Conservation (phyloP, 371 early-diverging fungal genomes). For the Apophysomyces ossiformis region DNA sequence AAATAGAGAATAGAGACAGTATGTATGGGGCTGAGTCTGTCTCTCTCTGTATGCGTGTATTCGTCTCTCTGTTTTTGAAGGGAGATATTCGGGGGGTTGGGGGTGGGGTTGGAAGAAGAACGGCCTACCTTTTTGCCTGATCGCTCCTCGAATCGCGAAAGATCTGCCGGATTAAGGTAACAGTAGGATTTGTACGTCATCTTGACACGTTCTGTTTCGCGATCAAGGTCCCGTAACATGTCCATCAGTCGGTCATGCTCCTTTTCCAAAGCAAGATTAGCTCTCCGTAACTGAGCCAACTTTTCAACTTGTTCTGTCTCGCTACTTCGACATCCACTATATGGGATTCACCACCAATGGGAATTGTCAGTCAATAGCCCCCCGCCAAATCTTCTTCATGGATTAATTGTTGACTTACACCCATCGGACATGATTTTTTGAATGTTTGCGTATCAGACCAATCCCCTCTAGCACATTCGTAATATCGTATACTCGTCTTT, state of each 20-base stretch:
- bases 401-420: slow-evolving; percentile 40
- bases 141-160: slow-evolving; percentile 30
- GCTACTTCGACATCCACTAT: not conserved
- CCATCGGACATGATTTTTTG: slow-evolving; percentile 73
- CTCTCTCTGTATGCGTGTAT: too few relatives aligned
- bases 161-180: slow-evolving; percentile 42
- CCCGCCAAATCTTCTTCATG: not conserved
- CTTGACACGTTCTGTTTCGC: slow-evolving; percentile 36
- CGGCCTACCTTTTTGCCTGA: not conserved
- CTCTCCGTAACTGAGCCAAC: slow-evolving; percentile 25
- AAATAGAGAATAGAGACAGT: too few relatives aligned
- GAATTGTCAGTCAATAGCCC: not conserved
- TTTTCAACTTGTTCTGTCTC: slow-evolving; percentile 27
- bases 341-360: not conserved
- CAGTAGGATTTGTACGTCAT: slow-evolving; percentile 33
- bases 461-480: slow-evolving; percentile 78
- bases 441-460: slow-evolving; percentile 64
- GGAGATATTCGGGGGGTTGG: too few relatives aligned
- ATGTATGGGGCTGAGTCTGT: too few relatives aligned
- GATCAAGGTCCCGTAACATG: slow-evolving; percentile 36
- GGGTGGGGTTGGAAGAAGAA: too few relatives aligned
- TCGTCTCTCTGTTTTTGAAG: too few relatives aligned
- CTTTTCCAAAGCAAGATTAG: slow-evolving; percentile 37
- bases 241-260: slow-evolving; percentile 29
- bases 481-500: slow-evolving; percentile 78